phyloP scores from a whole-genome alignment of 2,329 filamentous ascomycete genomes.

The Xylaria sp. region DNA sequence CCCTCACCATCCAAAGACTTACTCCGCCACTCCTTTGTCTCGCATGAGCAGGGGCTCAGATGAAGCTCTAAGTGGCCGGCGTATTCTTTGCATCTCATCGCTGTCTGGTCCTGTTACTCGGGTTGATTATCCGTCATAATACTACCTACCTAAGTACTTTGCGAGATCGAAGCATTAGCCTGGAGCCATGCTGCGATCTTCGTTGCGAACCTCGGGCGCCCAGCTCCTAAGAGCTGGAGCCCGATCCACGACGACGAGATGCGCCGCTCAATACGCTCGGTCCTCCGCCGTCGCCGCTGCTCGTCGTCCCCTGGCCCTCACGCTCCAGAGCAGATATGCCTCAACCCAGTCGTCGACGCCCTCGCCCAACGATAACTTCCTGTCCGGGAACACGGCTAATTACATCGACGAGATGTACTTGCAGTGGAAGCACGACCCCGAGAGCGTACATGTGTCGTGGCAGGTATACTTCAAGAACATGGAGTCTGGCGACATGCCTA shows the following conservation, averaged over 20 bases:
- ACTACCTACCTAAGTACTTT: neutral
- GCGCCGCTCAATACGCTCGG: conserved; percentile 51
- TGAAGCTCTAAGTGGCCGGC: conserved; percentile 44
- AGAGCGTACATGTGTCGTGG: conserved; percentile 97
- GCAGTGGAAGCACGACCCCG: conserved; percentile 93
- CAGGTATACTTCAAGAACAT: conserved; percentile 99
- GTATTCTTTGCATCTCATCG: conserved; percentile 37
- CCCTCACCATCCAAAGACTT: conserved; percentile 53
- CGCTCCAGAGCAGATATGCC: conserved; percentile 64
- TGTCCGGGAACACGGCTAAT: conserved; percentile 96
- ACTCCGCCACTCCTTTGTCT: conserved; percentile 62
- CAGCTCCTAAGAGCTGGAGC: conserved; percentile 69
- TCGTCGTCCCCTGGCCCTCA: conserved; percentile 63
- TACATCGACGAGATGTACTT: conserved; percentile 99
- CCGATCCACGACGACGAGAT: conserved; percentile 52
- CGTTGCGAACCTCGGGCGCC: conserved; percentile 72
- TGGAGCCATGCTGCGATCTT: conserved; percentile 77
- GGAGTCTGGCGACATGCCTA: conserved; percentile 97
- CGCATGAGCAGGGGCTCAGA: conserved; percentile 43
- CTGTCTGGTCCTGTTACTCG: conserved; percentile 24
- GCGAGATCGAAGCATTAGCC: conserved; percentile 51
- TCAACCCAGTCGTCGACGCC: conserved; percentile 66
- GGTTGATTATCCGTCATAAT: conserved; percentile 33
- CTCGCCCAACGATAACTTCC: conserved; percentile 94
- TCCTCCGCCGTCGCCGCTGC: conserved; percentile 59